phyloP scores from a whole-genome alignment of 257 asterid genomes.

The Gentiana macrophylla region DNA sequence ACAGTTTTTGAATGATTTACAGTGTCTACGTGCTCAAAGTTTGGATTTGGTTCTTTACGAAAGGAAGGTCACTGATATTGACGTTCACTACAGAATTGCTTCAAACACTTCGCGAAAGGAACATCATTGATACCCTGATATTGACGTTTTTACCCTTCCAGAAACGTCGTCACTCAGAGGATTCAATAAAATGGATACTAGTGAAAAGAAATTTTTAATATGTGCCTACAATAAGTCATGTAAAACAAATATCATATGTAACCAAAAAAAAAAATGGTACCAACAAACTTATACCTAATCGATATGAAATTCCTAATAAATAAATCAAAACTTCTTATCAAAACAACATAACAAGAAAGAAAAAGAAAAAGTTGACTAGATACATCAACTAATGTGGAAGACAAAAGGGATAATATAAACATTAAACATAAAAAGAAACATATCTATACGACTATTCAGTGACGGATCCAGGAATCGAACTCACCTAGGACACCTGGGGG shows the following conservation, averaged over 20 bases:
- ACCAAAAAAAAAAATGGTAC: conserved; percentile 14
- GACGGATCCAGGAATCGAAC: no score
- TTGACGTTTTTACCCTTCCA: no score
- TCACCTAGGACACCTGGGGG: conserved; percentile 13
- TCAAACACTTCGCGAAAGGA: no score
- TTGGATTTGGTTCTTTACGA: no score
- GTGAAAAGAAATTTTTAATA: conserved; percentile 10
- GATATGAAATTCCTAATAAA: background rate
- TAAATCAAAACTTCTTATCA: conserved; percentile 10
- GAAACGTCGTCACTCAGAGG: no score
- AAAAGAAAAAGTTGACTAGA: conserved; percentile 14
- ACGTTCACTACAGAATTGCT: no score
- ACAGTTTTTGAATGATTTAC: no score
- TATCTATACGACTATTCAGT: conserved; percentile 25
- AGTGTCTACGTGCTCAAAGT: no score
- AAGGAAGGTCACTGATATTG: no score
- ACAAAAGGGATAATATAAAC: conserved; percentile 15
- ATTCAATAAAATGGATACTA: no score
- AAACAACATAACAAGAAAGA: conserved; percentile 10
- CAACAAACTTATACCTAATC: conserved; percentile 1
- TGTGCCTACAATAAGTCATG: conserved; percentile 9
- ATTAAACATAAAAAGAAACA: background rate
- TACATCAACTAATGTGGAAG: conserved; percentile 18
- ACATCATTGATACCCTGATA: no score
- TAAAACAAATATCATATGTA: conserved; percentile 2